These are phyloP conservation scores for Trichophaea hybrida DNA, from an alignment of 2,329 filamentous ascomycete genomes.

Conservation along the genomic window DNA sequence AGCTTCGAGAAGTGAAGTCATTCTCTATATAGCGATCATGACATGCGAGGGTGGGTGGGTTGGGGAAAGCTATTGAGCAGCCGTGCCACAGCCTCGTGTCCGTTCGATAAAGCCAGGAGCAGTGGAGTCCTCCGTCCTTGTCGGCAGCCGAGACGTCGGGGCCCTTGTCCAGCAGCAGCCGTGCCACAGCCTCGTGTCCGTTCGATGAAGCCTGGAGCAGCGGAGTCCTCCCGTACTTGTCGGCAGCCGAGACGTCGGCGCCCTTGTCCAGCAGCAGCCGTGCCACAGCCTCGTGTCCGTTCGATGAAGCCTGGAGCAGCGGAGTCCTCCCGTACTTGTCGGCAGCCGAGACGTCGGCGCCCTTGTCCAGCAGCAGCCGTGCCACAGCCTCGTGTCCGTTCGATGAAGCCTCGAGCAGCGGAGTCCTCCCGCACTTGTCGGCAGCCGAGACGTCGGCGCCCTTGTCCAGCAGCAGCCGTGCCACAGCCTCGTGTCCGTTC, in stretches of 20 bases:
- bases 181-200: constrained; percentile 8
- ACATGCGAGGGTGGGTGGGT: too few relatives aligned
- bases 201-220: constrained; percentile 5
- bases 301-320: neutral
- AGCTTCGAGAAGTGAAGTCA: too few relatives aligned
- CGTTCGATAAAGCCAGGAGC: too few relatives aligned
- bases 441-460: neutral
- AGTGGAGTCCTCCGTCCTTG: too few relatives aligned
- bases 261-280: neutral
- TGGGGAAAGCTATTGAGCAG: too few relatives aligned
- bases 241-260: neutral
- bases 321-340: neutral
- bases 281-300: neutral
- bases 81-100: too few relatives aligned
- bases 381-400: neutral
- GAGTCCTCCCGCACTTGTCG: neutral
- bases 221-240: constrained; percentile 3
- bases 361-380: too few relatives aligned
- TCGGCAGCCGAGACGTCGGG: too few relatives aligned
- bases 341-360: neutral
- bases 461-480: neutral
- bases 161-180: too few relatives aligned
- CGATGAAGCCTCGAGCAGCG: neutral
- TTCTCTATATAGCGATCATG: too few relatives aligned
- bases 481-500: neutral